A percentile compares a stretch with the other conserved stretches of the same genome.
Conservation (phyloP, 257 asterid species). For the Schizonepeta tenuifolia region DNA sequence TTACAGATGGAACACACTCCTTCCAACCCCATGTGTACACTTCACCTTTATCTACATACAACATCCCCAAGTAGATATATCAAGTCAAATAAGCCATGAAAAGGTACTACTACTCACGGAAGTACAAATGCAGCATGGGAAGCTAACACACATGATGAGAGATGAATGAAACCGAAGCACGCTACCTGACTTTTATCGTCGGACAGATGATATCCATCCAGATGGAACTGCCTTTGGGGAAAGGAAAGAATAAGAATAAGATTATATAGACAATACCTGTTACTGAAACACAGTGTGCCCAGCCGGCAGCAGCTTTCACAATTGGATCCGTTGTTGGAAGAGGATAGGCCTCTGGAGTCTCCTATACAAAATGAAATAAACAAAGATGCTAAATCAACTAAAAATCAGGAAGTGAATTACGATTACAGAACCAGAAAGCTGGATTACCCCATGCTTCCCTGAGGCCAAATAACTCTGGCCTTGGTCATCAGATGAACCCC, state of each 20-base stretch:
- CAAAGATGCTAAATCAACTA: conserved; percentile 36
- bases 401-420: not conserved
- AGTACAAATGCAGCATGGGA: conserved; percentile 4
- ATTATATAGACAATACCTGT: conserved; percentile 50
- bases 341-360: conserved; percentile 63
- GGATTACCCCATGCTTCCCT: conserved; percentile 83
- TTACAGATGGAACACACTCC: conserved; percentile 78
- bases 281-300: conserved; percentile 77
- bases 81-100: not conserved
- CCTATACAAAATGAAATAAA: conserved; percentile 40
- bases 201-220: not conserved
- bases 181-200: not conserved
- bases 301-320: conserved; percentile 73
- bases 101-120: not conserved
- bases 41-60: conserved; percentile 54
- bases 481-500: conserved; percentile 93
- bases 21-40: conserved; percentile 89
- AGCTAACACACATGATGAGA: not conserved
- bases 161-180: conserved; percentile 2
- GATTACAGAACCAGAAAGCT: conserved; percentile 3
- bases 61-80: conserved; percentile 1
- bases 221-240: not conserved
- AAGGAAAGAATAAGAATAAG: not conserved
- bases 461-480: conserved; percentile 84
- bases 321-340: conserved; percentile 62